Percentiles rank a stretch among this genome's conserved stretches.
Evolutionary conservation across 2,329 filamentous ascomycete species (phyloP).

Genomic region (Colletotrichum neosansevieriae): DNA sequence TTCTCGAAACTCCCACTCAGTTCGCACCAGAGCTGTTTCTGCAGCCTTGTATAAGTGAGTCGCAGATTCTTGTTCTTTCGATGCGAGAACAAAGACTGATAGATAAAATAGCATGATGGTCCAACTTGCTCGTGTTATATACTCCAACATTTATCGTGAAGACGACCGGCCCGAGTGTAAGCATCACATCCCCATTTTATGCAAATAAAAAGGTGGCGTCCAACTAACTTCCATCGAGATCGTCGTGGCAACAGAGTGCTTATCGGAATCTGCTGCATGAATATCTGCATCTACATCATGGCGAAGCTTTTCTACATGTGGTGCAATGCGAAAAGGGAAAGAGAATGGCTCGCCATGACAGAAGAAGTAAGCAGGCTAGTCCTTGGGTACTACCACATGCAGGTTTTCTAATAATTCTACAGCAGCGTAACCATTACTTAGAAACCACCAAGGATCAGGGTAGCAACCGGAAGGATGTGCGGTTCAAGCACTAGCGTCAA

Average conservation of each 20-base stretch:
- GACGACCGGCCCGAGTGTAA: constrained; percentile 57
- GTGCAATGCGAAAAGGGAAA: constrained; percentile 60
- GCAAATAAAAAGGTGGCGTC: background rate
- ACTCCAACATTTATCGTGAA: constrained; percentile 60
- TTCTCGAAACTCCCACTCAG: constrained; percentile 70
- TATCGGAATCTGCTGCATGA: constrained; percentile 42
- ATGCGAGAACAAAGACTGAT: background rate
- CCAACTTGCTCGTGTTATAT: constrained; percentile 60
- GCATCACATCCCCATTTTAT: background rate
- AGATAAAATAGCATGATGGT: constrained; percentile 52
- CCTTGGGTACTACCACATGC: background rate
- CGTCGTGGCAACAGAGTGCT: constrained; percentile 41
- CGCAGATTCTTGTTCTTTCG: too few species aligned
- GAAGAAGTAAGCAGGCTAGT: constrained; percentile 44
- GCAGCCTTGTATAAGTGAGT: constrained; percentile 69
- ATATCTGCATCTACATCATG: constrained; percentile 53
- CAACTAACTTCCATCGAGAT: background rate
- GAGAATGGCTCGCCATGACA: constrained; percentile 62
- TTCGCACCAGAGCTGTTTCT: constrained; percentile 72
- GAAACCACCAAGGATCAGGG: constrained; percentile 40
- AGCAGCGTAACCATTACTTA: constrained; percentile 34
- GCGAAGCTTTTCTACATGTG: constrained; percentile 66
- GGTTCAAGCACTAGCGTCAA: constrained; percentile 28
- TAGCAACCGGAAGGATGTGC: constrained; percentile 36
- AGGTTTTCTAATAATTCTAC: background rate